Evolutionary conservation across 2,329 filamentous ascomycete genomes (phyloP), one percentile per base, ranked within the genome.

Genomic region (Septoria linicola): DNA sequence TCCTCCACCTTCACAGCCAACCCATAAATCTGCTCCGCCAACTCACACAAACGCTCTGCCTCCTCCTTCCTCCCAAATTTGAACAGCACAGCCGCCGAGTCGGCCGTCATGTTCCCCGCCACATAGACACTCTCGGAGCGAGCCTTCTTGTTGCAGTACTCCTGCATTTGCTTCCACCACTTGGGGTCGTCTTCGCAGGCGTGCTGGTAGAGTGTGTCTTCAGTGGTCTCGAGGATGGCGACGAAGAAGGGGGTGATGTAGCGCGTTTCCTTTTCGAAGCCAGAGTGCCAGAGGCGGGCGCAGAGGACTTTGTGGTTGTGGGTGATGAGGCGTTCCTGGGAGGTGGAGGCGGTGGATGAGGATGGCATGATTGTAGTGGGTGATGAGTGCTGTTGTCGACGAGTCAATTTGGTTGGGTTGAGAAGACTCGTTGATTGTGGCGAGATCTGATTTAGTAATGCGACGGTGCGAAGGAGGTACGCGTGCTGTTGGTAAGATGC

Each of bases 1-100:
- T 35, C 34, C 42, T 48, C 41, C 23, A 36, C 35, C 41, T 50
- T 11, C 35, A 45, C 17, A 23, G 51, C 50, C 41, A 45, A 36
- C 7, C 30, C 23, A 5, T 52, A 27, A 7, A 59, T 16, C 46
- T 54, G 10, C 40, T 45, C 53, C 31, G 46, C 55, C 32, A 43
- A 41, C 16, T 59, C 51, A n/a, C 51, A 54, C 31, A 53, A 56
- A 11, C 30, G 13, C 30, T 32, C 39, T 11, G 44, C 55, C 39
- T 59, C 56, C 47, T 23, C 16, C 17, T 54, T 41, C 35, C 60
- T 48, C 10, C 58, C 56, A 43, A 52, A 51, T 17, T 47, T 14
- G 23, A 57, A 55, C 37, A 60, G 19, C 8, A 42, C 25, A 31
- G 40, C 47, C 6, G 39, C 56, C 13, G 53, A 43, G 35, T 56